A percentile compares a stretch with the other conserved stretches of the same genome.
Conservation (phyloP, 306 rosid species). For the Acacia acuminata region DNA sequence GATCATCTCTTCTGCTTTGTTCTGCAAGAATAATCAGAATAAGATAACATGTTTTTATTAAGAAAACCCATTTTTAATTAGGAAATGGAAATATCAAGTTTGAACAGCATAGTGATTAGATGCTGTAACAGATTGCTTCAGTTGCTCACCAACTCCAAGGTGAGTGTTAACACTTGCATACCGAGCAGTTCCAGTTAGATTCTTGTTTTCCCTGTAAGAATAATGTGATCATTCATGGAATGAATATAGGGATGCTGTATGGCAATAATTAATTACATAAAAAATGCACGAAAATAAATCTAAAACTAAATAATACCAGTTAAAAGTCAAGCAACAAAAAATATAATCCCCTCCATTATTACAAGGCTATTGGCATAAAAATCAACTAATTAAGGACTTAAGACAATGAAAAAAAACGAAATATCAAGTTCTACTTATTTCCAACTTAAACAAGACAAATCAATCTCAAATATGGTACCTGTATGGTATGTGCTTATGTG, state of each 20-base stretch:
- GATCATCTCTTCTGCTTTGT: conserved; percentile 99
- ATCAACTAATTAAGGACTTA: not conserved
- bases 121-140: conserved; percentile 25
- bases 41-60: not conserved
- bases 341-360: not conserved
- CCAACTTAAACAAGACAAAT: conserved; percentile 16
- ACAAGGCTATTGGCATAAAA: not conserved
- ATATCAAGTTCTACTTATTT: conserved; percentile 8
- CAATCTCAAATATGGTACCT: conserved; percentile 57
- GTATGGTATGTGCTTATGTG: conserved; percentile 97
- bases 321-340: not conserved
- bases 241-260: conserved; percentile 8
- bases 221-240: conserved; percentile 3
- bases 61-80: conserved; percentile 1
- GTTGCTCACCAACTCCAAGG: conserved; percentile 90
- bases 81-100: not conserved
- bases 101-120: conserved; percentile 26
- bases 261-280: not conserved
- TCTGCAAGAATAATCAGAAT: conserved; percentile 55
- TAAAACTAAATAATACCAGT: not conserved
- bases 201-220: conserved; percentile 88
- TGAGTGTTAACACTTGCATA: conserved; percentile 99
- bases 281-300: not conserved
- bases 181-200: conserved; percentile 99
- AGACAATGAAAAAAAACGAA: not conserved